These are phyloP conservation scores for Fusarium luffae DNA, from an alignment of 2,329 filamentous ascomycete genomes.

Conservation along the genomic window DNA sequence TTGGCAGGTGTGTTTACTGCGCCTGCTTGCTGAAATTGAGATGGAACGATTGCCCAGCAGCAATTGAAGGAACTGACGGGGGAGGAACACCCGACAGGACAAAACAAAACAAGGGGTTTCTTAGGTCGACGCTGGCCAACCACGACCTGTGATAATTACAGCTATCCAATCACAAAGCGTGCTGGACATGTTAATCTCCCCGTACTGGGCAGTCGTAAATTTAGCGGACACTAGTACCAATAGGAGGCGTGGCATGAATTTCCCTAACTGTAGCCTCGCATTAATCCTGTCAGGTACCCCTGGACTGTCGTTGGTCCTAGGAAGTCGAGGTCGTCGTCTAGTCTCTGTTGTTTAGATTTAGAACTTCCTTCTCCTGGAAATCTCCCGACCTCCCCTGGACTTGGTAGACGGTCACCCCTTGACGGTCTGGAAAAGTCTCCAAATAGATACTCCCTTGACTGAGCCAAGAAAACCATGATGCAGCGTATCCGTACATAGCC, in stretches of 20 bases:
- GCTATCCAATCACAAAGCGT: conserved; percentile 11
- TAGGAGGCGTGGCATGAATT: conserved; percentile 11
- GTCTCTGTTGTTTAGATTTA: neutral
- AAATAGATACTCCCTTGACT: conserved; percentile 16
- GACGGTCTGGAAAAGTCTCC: neutral
- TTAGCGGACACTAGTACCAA: conserved; percentile 11
- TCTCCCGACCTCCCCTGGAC: conserved; percentile 15
- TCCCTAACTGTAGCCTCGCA: neutral
- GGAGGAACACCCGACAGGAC: conserved; percentile 19
- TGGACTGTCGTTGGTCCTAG: conserved; percentile 23
- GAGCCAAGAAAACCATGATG: conserved; percentile 9
- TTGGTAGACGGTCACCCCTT: conserved; percentile 14
- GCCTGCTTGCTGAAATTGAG: conserved; percentile 7
- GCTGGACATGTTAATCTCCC: conserved; percentile 30
- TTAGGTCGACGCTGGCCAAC: conserved; percentile 5
- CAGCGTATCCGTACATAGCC: neutral
- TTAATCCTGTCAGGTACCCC: conserved; percentile 16
- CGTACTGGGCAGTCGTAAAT: conserved; percentile 9
- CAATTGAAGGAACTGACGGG: neutral
- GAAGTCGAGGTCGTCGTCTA: neutral
- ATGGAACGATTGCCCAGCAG: conserved; percentile 18
- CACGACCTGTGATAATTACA: conserved; percentile 6
- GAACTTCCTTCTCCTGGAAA: conserved; percentile 14
- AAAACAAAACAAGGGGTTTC: conserved; percentile 19
- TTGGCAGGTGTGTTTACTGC: conserved; percentile 23